Conservation (phyloP, 2,329 filamentous ascomycete species). For the Fusarium sarcochroum region DNA sequence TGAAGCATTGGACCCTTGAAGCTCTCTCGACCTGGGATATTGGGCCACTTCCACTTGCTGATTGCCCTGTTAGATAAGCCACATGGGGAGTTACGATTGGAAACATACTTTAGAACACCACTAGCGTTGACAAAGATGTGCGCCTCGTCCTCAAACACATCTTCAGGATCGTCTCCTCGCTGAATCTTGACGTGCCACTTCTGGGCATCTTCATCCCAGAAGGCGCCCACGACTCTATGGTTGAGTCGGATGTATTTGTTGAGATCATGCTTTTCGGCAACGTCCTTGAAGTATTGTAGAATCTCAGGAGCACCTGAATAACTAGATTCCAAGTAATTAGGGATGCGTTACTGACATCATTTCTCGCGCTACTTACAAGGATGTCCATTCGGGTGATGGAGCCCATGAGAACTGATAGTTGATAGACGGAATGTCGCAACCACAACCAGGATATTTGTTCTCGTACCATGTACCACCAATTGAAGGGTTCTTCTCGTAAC, state of each 20-base stretch:
- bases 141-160: background rate
- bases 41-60: constrained; percentile 21
- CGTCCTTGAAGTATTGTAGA: constrained; percentile 3
- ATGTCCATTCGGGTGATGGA: no score
- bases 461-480: constrained; percentile 24
- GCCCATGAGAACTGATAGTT: constrained; percentile 2
- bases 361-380: no score
- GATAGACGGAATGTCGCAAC: constrained; percentile 11
- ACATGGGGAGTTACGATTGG: no score
- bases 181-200: background rate
- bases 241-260: background rate
- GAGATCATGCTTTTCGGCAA: constrained; percentile 1
- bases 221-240: background rate
- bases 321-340: background rate
- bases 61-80: no score
- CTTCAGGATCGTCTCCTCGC: background rate
- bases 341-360: no score
- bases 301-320: constrained; percentile 9
- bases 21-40: background rate
- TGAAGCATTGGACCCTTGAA: constrained; percentile 17
- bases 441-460: constrained; percentile 12
- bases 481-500: constrained; percentile 16
- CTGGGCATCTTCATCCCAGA: constrained; percentile 1
- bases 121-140: constrained; percentile 15
- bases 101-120: background rate